phyloP scores from a whole-genome alignment of 441 rosid genomes.

The Populus hybrid region DNA sequence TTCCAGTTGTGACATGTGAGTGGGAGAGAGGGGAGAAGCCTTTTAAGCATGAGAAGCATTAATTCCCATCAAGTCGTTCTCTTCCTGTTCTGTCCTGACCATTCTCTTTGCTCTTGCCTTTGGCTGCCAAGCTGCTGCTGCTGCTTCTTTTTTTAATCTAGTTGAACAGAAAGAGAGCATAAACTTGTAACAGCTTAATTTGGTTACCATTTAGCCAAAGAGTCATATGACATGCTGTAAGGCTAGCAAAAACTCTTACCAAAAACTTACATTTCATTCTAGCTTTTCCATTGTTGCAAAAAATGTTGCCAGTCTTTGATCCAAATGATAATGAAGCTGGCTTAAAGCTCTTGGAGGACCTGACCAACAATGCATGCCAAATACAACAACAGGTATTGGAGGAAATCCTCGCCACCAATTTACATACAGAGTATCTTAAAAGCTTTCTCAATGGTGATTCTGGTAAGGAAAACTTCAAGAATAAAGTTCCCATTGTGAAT shows the following conservation, averaged over 20 bases:
- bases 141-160: not conserved
- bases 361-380: slow-evolving; percentile 56
- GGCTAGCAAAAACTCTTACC: slow-evolving; percentile 12
- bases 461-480: slow-evolving; percentile 49
- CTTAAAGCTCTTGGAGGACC: slow-evolving; percentile 59
- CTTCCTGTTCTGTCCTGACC: not conserved
- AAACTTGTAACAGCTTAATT: not conserved
- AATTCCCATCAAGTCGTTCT: not conserved
- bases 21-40: not conserved
- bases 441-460: slow-evolving; percentile 41
- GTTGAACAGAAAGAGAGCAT: slow-evolving; percentile 11
- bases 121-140: not conserved
- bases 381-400: slow-evolving; percentile 52
- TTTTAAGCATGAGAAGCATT: not conserved
- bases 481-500: slow-evolving; percentile 67
- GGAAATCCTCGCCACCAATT: slow-evolving; percentile 54
- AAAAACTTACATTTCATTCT: slow-evolving; percentile 17
- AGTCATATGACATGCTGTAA: slow-evolving; percentile 21
- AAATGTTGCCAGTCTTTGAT: slow-evolving; percentile 63
- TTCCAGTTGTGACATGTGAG: slow-evolving; percentile 18
- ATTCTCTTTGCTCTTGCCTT: not conserved
- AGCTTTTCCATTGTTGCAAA: slow-evolving; percentile 11
- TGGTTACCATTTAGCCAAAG: not conserved
- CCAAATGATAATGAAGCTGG: slow-evolving; percentile 70
- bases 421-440: slow-evolving; percentile 56